Evolutionary conservation across 345 rosid genomes (phyloP), one percentile per base, ranked within the genome.

Genomic region (Ailanthus altissimus): DNA sequence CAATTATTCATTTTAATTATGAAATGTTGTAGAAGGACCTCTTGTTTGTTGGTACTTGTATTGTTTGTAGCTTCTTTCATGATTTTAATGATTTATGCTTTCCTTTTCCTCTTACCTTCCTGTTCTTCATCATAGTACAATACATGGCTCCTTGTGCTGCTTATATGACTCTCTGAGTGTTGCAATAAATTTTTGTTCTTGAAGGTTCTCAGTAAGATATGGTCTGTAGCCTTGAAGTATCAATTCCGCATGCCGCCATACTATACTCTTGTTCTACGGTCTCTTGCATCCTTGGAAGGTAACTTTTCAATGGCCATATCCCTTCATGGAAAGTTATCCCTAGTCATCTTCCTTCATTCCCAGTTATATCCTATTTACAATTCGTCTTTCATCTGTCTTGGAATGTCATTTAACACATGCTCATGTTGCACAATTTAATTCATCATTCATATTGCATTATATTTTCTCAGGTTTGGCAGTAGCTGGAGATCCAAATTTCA

Each of bases 231-330:
- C 64, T 79, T 95, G 85, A 95, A 93, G 77, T 89, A 90, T 86
- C 95, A 93, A 77, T 90, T 91, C 77, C 93, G 93, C 78, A 95
- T 95, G 99, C 99, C 98, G 6, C 98, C 98, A 72, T 95, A 91
- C 84, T 95, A 88, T 82, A 95, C 99, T 14, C 94, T 95, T 81
- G 90, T 93, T 81, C 86, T 95, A 62, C 95, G 99, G 43, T 95
- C 99, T 63, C 98, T 95, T 70, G 97, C 98, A 70, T 95, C 98
- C 81, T 82, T 95, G 49, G 99, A 95, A 90, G 99, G 98, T 93
- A 86, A 69, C 79, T 79, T 46, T 66, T 50, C 26, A 18, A 16
- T 16, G 62, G 54, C 9, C 49, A 32, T 7, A 53, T 61, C 38
- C 20, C 28, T 18, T 49, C 5, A 8, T 28, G 97, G 97, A 91